These are phyloP conservation scores for Gossypium arboreum DNA, from an alignment of 345 rosid genomes.

Conservation along the genomic window DNA sequence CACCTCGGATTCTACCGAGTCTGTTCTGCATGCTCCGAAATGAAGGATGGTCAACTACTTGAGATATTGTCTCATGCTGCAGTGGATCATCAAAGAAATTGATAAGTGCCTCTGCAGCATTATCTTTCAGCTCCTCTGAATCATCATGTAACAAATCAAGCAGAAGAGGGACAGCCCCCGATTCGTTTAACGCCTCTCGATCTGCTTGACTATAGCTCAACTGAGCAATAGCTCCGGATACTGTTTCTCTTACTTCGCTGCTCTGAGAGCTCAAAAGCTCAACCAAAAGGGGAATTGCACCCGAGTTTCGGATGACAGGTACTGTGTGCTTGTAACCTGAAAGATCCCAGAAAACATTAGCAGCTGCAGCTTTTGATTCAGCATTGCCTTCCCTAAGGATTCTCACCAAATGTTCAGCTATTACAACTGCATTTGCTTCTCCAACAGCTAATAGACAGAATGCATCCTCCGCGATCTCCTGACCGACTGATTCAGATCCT, in stretches of 20 bases:
- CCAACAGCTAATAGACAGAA: not conserved
- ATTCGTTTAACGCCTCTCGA: not conserved
- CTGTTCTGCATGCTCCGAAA: not conserved
- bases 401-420: not conserved
- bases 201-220: not conserved
- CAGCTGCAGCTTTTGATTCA: not conserved
- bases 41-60: not conserved
- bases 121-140: not conserved
- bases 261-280: not conserved
- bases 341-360: not conserved
- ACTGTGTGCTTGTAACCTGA: not conserved
- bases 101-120: slow-evolving; percentile 6
- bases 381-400: slow-evolving; percentile 1
- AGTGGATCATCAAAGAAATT: not conserved
- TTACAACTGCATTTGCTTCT: not conserved
- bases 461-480: not conserved
- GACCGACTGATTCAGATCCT: not conserved
- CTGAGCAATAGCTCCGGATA: not conserved
- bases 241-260: not conserved
- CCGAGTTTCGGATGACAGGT: not conserved
- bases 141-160: not conserved
- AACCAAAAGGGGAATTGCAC: not conserved
- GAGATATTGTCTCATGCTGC: not conserved
- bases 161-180: not conserved
- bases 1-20: not conserved